Conservation (phyloP, 495 filamentous ascomycete genomes). For the Aspergillus olivimuriae region DNA sequence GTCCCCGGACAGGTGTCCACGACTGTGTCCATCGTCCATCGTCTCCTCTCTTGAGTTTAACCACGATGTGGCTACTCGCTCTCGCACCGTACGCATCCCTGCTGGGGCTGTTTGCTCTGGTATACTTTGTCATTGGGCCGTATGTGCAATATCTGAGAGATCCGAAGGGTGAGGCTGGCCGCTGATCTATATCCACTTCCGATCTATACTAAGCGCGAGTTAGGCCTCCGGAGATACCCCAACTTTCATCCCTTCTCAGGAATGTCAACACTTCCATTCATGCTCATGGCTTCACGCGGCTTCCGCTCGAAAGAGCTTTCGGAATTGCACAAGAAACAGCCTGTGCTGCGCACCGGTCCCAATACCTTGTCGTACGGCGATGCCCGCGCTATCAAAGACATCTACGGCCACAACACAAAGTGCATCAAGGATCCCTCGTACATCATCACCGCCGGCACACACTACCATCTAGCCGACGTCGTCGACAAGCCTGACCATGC, state of each 20-base stretch:
- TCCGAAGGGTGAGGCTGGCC: constrained; percentile 28
- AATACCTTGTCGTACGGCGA: constrained; percentile 45
- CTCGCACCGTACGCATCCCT: constrained; percentile 23
- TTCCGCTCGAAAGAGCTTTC: constrained; percentile 38
- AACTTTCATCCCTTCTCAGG: constrained; percentile 37
- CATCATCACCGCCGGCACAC: constrained; percentile 29
- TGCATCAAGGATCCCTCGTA: constrained; percentile 46
- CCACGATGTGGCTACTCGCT: constrained; percentile 19
- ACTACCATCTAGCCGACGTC: constrained; percentile 41
- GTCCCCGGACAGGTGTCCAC: neutral
- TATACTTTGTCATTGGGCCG: constrained; percentile 38
- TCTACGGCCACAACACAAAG: constrained; percentile 48
- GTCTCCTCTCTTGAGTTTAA: neutral
- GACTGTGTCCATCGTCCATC: neutral
- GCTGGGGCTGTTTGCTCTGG: constrained; percentile 17
- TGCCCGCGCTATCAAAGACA: constrained; percentile 45
- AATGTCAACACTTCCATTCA: constrained; percentile 41
- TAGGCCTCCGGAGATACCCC: constrained; percentile 45
- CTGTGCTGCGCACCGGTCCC: constrained; percentile 47
- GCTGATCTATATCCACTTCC: too few relatives aligned
- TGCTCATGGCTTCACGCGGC: constrained; percentile 32
- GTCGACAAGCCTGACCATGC: constrained; percentile 43
- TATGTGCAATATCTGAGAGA: constrained; percentile 40
- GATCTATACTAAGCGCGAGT: constrained; percentile 2
- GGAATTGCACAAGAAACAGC: constrained; percentile 36